phyloP scores from a whole-genome alignment of 805 yeast genomes.

The Candida montana region DNA sequence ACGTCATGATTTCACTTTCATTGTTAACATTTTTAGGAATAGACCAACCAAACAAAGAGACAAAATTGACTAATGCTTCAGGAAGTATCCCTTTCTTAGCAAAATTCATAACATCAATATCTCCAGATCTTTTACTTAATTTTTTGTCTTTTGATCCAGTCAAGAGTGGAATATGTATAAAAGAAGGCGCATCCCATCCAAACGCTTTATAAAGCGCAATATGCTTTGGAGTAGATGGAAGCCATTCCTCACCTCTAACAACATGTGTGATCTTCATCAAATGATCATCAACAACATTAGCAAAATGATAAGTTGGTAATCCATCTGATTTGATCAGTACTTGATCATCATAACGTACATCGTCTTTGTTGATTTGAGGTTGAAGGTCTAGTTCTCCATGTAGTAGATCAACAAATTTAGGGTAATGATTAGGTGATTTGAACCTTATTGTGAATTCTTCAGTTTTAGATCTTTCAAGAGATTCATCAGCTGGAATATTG shows the following conservation, averaged over 20 bases:
- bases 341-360: slow-evolving; percentile 83
- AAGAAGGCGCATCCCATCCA: slow-evolving; percentile 78
- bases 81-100: slow-evolving; percentile 64
- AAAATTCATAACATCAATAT: slow-evolving; percentile 61
- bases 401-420: slow-evolving; percentile 61
- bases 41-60: slow-evolving; percentile 93
- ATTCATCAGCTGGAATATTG: slow-evolving; percentile 37
- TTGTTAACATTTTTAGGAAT: slow-evolving; percentile 57
- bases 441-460: slow-evolving; percentile 60
- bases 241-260: slow-evolving; percentile 96
- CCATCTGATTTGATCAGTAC: slow-evolving; percentile 90
- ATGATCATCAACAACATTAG: slow-evolving; percentile 93
- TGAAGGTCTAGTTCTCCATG: slow-evolving; percentile 77
- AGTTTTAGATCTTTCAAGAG: slow-evolving; percentile 30
- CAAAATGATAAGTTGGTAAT: slow-evolving; percentile 93
- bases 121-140: slow-evolving; percentile 81
- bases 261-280: slow-evolving; percentile 91
- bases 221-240: slow-evolving; percentile 93
- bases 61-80: slow-evolving; percentile 82
- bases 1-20: slow-evolving; percentile 46
- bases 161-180: slow-evolving; percentile 84
- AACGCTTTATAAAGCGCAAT: slow-evolving; percentile 80
- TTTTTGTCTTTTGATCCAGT: slow-evolving; percentile 72
- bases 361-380: slow-evolving; percentile 67
- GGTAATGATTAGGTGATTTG: slow-evolving; percentile 68